Evolutionary conservation across 1,284 basidiomycete species (phyloP).

Genomic region (Phaffia rhodozyma): DNA sequence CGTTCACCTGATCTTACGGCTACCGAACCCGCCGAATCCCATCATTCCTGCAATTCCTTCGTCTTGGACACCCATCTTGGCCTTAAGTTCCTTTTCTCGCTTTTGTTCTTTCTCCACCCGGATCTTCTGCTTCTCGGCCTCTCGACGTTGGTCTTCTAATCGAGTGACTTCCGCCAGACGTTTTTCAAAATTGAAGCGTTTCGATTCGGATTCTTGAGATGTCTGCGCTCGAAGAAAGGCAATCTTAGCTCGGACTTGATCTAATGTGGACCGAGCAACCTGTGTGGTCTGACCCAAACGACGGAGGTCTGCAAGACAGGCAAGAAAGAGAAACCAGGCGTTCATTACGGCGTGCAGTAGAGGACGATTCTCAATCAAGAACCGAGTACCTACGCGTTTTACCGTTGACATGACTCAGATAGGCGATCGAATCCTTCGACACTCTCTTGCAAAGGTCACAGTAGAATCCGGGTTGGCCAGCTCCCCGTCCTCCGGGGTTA

Average conservation of each 20-base stretch:
- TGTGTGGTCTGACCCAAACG: constrained; percentile 88
- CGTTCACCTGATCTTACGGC: too few relatives aligned
- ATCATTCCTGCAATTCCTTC: constrained; percentile 67
- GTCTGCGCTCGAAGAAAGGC: constrained; percentile 75
- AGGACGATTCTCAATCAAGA: constrained; percentile 15
- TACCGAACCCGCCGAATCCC: constrained; percentile 85
- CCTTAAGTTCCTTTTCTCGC: constrained; percentile 24
- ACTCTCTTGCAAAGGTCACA: constrained; percentile 82
- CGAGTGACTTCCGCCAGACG: constrained; percentile 71
- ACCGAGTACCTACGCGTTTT: constrained; percentile 60
- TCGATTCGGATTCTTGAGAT: constrained; percentile 61
- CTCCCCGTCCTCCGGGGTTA: constrained; percentile 58
- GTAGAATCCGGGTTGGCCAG: constrained; percentile 80
- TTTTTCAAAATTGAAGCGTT: constrained; percentile 84
- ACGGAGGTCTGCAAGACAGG: constrained; percentile 55
- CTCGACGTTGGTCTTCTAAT: constrained; percentile 34
- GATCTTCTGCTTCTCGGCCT: constrained; percentile 49
- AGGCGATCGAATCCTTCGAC: constrained; percentile 84
- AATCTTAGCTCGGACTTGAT: constrained; percentile 83
- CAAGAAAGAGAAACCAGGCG: background rate
- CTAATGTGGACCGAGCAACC: constrained; percentile 74
- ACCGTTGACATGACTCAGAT: constrained; percentile 93
- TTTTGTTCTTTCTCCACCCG: constrained; percentile 28
- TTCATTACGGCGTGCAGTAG: background rate
- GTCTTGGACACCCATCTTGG: constrained; percentile 14